Conservation (phyloP, 768 basidiomycete genomes). For the Lactarius trivialis region DNA sequence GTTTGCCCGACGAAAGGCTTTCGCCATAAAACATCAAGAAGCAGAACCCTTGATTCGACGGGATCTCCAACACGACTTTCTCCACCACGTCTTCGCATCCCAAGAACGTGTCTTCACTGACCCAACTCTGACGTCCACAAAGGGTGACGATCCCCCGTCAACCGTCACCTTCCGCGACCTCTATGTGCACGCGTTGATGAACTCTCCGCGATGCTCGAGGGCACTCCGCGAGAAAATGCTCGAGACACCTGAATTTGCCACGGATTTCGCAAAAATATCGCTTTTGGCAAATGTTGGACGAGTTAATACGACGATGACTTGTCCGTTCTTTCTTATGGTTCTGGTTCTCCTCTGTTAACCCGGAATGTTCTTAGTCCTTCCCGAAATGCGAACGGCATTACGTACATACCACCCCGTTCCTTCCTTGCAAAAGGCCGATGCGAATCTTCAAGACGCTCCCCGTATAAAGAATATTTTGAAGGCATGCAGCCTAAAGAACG, state of each 20-base stretch:
- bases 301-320: constrained; percentile 79
- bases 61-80: constrained; percentile 59
- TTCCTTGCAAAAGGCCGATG: constrained; percentile 57
- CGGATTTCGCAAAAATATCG: constrained; percentile 69
- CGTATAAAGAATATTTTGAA: constrained; percentile 73
- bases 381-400: constrained; percentile 72
- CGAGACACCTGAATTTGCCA: constrained; percentile 50
- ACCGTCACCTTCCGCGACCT: constrained; percentile 43
- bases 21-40: constrained; percentile 46
- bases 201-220: constrained; percentile 62
- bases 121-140: constrained; percentile 40
- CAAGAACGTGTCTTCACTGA: constrained; percentile 53
- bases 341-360: not conserved
- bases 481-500: constrained; percentile 45
- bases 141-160: constrained; percentile 18
- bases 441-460: constrained; percentile 72
- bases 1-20: constrained; percentile 38
- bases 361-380: constrained; percentile 47
- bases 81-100: constrained; percentile 38
- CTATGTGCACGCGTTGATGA: constrained; percentile 41
- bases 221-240: constrained; percentile 64
- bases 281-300: constrained; percentile 73
- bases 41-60: constrained; percentile 59
- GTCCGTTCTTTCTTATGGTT: constrained; percentile 33
- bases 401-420: constrained; percentile 77